phyloP scores from a whole-genome alignment of 306 rosid species.

The Trifolium fragiferum region DNA sequence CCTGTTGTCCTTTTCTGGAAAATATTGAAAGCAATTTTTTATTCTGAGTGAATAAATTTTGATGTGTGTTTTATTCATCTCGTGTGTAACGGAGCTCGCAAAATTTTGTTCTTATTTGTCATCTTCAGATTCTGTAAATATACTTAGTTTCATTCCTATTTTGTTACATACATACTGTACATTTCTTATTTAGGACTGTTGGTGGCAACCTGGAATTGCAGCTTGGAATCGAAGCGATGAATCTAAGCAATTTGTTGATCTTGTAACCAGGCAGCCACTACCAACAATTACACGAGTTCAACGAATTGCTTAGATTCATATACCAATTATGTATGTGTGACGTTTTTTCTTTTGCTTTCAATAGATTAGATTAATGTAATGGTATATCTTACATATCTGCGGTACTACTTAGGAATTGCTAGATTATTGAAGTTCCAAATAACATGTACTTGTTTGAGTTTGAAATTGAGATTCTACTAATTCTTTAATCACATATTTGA shows the following conservation, averaged over 20 bases:
- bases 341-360: too few relatives aligned
- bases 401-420: too few relatives aligned
- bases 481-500: too few relatives aligned
- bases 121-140: background rate
- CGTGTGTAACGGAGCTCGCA: background rate
- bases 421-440: too few relatives aligned
- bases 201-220: background rate
- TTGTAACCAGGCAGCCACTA: too few relatives aligned
- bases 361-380: background rate
- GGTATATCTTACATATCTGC: too few relatives aligned
- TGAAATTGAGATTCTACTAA: too few relatives aligned
- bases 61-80: slow-evolving; percentile 42
- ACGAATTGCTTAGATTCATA: background rate
- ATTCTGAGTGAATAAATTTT: slow-evolving; percentile 76
- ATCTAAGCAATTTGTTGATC: too few relatives aligned
- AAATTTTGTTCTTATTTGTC: background rate
- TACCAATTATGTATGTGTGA: too few relatives aligned
- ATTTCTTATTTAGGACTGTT: background rate
- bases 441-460: too few relatives aligned
- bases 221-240: too few relatives aligned
- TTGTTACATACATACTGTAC: background rate
- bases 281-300: too few relatives aligned
- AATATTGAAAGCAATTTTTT: slow-evolving; percentile 50
- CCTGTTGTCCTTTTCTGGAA: slow-evolving; percentile 40
- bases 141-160: background rate